phyloP scores from a whole-genome alignment of 345 rosid species.

The Leavenworthia alabamica region DNA sequence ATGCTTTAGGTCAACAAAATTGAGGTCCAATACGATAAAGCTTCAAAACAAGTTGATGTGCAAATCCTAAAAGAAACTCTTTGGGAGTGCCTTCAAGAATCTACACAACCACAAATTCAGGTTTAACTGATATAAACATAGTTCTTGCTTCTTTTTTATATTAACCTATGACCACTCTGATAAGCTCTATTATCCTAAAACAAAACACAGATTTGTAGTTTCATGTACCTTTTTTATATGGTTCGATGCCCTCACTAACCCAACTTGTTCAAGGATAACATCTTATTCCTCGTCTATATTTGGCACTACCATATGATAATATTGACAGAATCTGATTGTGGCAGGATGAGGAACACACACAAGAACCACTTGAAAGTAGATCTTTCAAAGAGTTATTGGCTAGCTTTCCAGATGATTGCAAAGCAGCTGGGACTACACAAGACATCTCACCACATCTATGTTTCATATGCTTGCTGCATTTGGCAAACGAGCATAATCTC shows the following conservation, averaged over 20 bases:
- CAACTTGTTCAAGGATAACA: background rate
- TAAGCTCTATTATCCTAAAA: background rate
- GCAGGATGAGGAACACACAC: constrained; percentile 31
- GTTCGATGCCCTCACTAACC: background rate
- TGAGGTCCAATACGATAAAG: constrained; percentile 78
- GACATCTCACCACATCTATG: constrained; percentile 92
- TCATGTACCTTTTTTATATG: background rate
- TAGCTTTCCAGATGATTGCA: constrained; percentile 62
- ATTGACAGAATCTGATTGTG: constrained; percentile 1
- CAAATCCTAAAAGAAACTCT: constrained; percentile 77
- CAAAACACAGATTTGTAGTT: background rate
- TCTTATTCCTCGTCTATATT: background rate
- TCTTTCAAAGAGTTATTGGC: constrained; percentile 70
- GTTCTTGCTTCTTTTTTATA: background rate
- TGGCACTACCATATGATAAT: too few relatives aligned
- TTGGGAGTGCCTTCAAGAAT: constrained; percentile 61
- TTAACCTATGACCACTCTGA: background rate
- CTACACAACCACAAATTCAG: constrained; percentile 43
- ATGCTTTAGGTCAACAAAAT: constrained; percentile 62
- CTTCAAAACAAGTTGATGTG: constrained; percentile 91
- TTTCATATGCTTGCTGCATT: constrained; percentile 82
- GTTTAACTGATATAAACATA: constrained; percentile 26
- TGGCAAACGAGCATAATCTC: constrained; percentile 89
- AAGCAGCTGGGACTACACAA: constrained; percentile 51
- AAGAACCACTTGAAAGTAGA: constrained; percentile 42